Evolutionary conservation across 257 asterid genomes (phyloP).

Genomic region (Rehmannia glutinosa): DNA sequence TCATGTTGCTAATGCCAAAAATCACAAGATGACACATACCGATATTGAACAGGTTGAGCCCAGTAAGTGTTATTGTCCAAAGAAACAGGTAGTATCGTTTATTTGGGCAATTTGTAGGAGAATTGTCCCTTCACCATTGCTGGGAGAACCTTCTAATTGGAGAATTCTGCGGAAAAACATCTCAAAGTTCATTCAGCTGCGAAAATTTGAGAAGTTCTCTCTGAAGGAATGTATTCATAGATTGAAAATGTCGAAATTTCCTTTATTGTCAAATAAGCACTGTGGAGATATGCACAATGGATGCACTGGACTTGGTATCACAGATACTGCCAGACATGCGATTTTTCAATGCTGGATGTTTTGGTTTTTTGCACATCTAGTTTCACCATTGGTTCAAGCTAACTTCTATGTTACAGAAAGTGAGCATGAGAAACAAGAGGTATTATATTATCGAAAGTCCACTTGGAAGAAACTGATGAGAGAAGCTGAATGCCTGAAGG

Average conservation of each 20-base stretch:
- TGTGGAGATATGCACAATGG: slow-evolving; percentile 8
- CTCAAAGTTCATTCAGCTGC: slow-evolving; percentile 59
- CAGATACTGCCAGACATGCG: slow-evolving; percentile 39
- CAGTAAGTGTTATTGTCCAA: slow-evolving; percentile 43
- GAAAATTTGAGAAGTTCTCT: slow-evolving; percentile 81
- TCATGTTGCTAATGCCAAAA: slow-evolving; percentile 23
- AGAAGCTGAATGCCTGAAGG: slow-evolving; percentile 40
- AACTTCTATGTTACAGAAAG: slow-evolving; percentile 83
- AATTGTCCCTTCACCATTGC: slow-evolving; percentile 60
- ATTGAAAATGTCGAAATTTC: slow-evolving; percentile 53
- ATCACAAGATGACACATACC: slow-evolving; percentile 19
- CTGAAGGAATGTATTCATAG: slow-evolving; percentile 64
- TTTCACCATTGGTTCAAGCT: slow-evolving; percentile 68
- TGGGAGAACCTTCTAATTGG: slow-evolving; percentile 74
- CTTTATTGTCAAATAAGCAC: slow-evolving; percentile 36
- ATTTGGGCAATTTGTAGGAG: slow-evolving; percentile 88
- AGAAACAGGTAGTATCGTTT: slow-evolving; percentile 73
- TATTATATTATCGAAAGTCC: slow-evolving; percentile 53
- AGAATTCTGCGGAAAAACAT: slow-evolving; percentile 63
- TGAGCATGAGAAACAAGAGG: slow-evolving; percentile 67
- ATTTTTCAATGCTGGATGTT: slow-evolving; percentile 65
- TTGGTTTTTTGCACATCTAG: slow-evolving; percentile 65
- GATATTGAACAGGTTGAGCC: slow-evolving; percentile 31
- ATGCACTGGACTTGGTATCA: slow-evolving; percentile 18
- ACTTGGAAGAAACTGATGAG: slow-evolving; percentile 58